Conservation (phyloP, 306 rosid species). For the Prunus mume region DNA sequence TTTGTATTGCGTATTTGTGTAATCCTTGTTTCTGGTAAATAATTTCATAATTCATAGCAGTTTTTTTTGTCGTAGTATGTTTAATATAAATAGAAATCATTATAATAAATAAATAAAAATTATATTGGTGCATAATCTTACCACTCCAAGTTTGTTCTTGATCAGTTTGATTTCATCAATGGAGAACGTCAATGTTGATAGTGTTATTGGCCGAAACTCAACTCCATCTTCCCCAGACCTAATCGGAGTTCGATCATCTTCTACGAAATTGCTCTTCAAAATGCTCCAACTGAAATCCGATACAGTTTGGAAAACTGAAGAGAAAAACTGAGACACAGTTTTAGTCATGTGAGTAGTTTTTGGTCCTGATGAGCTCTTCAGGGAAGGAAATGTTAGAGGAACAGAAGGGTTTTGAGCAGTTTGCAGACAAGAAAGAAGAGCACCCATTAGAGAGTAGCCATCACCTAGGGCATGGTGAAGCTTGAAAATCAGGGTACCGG, state of each 20-base stretch:
- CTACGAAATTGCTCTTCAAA: conserved; percentile 24
- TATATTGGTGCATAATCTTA: conserved; percentile 17
- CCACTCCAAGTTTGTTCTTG: conserved; percentile 44
- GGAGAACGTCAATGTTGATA: conserved; percentile 35
- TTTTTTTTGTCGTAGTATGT: too few relatives aligned
- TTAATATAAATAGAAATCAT: too few relatives aligned
- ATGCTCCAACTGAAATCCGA: conserved; percentile 43
- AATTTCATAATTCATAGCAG: too few relatives aligned
- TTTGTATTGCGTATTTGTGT: too few relatives aligned
- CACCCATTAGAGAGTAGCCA: conserved; percentile 59
- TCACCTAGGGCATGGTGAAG: conserved; percentile 70
- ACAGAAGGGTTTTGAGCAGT: conserved; percentile 48
- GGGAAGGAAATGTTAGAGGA: conserved; percentile 54
- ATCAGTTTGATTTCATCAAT: conserved; percentile 45
- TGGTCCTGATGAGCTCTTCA: too few relatives aligned
- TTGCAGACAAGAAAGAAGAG: conserved; percentile 54
- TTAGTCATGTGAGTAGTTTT: background rate
- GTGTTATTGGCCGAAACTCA: conserved; percentile 30
- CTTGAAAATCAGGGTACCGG: conserved; percentile 34
- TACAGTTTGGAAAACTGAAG: conserved; percentile 27
- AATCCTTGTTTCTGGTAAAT: too few relatives aligned
- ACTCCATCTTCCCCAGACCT: conserved; percentile 32
- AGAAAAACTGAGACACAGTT: conserved; percentile 13
- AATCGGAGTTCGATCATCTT: conserved; percentile 54
- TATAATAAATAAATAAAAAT: too few relatives aligned